Evolutionary conservation across 2,329 filamentous ascomycete species (phyloP).

Genomic region (Ramularia endophylla): DNA sequence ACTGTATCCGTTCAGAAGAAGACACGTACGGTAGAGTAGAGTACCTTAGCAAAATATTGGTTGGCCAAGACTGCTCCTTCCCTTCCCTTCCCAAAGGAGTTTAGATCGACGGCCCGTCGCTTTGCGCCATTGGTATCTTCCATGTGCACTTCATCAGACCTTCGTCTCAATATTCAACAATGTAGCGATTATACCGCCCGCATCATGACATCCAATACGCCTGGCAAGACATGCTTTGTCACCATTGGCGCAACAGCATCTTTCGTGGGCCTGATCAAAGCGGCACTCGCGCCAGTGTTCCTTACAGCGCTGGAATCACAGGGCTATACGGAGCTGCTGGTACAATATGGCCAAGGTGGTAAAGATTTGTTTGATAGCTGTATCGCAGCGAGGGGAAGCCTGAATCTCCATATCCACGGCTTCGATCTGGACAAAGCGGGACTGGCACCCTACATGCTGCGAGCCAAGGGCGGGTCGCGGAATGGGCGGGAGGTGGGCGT

Average conservation of each 20-base stretch:
- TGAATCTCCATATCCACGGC: constrained; percentile 48
- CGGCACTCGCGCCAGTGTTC: constrained; percentile 58
- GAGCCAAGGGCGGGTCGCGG: constrained; percentile 37
- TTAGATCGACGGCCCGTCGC: no score
- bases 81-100: no score
- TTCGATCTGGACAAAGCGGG: constrained; percentile 62
- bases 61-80: no score
- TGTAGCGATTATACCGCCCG: constrained; percentile 8
- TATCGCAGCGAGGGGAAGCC: constrained; percentile 10
- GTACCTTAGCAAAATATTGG: no score
- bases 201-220: constrained; percentile 8
- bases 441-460: constrained; percentile 54
- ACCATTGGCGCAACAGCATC: constrained; percentile 89
- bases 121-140: not conserved
- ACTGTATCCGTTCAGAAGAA: no score
- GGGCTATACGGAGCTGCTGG: constrained; percentile 63
- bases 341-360: constrained; percentile 76
- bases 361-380: constrained; percentile 45
- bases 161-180: constrained; percentile 7
- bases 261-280: constrained; percentile 65
- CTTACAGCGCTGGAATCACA: constrained; percentile 52
- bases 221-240: constrained; percentile 61
- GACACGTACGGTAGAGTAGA: no score
- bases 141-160: no score
- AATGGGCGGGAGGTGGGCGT: constrained; percentile 54